Evolutionary conservation across 495 filamentous ascomycete species (phyloP).

Genomic region (Neurospora sp.): DNA sequence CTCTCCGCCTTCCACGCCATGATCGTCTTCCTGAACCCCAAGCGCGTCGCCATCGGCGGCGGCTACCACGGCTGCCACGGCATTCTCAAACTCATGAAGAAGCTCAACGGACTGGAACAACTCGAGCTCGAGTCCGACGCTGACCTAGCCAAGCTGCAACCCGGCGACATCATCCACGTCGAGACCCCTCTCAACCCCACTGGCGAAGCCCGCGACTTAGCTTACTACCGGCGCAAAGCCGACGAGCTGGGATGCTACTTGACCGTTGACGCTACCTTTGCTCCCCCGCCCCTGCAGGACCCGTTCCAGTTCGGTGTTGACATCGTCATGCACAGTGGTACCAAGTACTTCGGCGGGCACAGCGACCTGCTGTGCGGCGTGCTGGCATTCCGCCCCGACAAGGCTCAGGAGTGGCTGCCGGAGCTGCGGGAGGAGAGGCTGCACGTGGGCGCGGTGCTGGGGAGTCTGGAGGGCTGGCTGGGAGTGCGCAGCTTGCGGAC

Average conservation of each 20-base stretch:
- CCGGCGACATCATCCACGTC: slow-evolving; percentile 80
- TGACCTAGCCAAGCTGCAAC: slow-evolving; percentile 37
- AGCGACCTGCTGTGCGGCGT: slow-evolving; percentile 84
- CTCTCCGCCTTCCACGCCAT: slow-evolving; percentile 80
- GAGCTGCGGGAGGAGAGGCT: slow-evolving; percentile 55
- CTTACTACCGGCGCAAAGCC: slow-evolving; percentile 57
- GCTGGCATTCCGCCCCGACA: slow-evolving; percentile 46
- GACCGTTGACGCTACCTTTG: slow-evolving; percentile 88
- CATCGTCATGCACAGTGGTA: slow-evolving; percentile 80
- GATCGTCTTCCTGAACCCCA: slow-evolving; percentile 67
- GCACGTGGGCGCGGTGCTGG: slow-evolving; percentile 77
- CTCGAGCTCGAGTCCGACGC: slow-evolving; percentile 46
- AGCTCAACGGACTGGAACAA: slow-evolving; percentile 58
- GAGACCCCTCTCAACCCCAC: slow-evolving; percentile 90
- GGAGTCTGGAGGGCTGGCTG: slow-evolving; percentile 85
- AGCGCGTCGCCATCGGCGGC: slow-evolving; percentile 62
- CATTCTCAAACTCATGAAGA: slow-evolving; percentile 58
- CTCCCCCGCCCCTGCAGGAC: slow-evolving; percentile 79
- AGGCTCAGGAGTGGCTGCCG: slow-evolving; percentile 38
- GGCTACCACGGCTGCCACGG: slow-evolving; percentile 94
- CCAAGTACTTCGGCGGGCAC: slow-evolving; percentile 94
- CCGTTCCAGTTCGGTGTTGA: slow-evolving; percentile 75
- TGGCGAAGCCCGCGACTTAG: slow-evolving; percentile 67
- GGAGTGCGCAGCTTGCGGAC: slow-evolving; percentile 79
- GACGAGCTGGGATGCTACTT: slow-evolving; percentile 61